These are phyloP conservation scores for Lactifluus hygrophoroides DNA, from an alignment of 768 basidiomycete genomes.

Conservation along the genomic window DNA sequence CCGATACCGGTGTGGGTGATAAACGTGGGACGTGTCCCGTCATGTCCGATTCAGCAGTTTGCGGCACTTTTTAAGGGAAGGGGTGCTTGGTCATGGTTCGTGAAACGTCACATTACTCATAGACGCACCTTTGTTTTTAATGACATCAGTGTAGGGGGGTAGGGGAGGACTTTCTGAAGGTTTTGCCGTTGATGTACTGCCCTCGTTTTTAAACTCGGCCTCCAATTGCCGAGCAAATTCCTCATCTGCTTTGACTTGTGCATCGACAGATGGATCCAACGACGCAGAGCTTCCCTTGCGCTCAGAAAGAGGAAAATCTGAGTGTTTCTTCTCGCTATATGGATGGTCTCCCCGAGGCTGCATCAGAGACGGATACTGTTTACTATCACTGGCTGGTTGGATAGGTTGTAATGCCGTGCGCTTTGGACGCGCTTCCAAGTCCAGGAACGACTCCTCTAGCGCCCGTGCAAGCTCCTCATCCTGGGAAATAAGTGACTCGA, in stretches of 20 bases:
- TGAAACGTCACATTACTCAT: neutral
- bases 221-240: slow-evolving; percentile 34
- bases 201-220: slow-evolving; percentile 32
- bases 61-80: neutral
- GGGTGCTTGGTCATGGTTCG: neutral
- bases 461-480: slow-evolving; percentile 11
- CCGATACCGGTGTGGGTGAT: neutral
- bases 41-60: neutral
- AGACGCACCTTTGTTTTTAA: neutral
- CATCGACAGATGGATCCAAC: neutral
- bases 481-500: slow-evolving; percentile 1
- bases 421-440: neutral
- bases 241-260: slow-evolving; percentile 33
- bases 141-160: neutral
- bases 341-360: slow-evolving; percentile 1
- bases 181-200: neutral
- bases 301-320: neutral
- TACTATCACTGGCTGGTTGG: neutral
- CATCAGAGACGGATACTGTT: neutral
- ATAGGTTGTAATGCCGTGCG: neutral
- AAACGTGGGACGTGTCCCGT: neutral
- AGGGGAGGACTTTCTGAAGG: neutral
- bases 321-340: neutral
- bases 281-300: neutral
- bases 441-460: slow-evolving; percentile 7